Percentiles rank a stretch among this genome's conserved stretches.
Evolutionary conservation across 2,329 filamentous ascomycete genomes (phyloP).

Genomic region (Elsinoe perseae): DNA sequence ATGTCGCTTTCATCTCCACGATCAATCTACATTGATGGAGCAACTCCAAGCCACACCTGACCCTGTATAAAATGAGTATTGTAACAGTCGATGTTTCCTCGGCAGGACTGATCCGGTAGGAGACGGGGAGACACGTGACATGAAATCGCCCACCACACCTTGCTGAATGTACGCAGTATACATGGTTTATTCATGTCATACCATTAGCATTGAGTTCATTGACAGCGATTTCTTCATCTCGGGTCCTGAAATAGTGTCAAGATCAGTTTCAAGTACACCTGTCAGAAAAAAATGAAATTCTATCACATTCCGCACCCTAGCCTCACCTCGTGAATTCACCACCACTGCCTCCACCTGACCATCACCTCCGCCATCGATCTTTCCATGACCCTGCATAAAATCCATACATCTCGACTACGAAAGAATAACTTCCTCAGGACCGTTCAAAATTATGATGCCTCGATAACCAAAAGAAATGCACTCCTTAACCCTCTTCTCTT

Average conservation of each 20-base stretch:
- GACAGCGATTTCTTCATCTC: not conserved
- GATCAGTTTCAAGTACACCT: not conserved
- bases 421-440: too few relatives aligned
- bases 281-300: not conserved
- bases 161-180: not conserved
- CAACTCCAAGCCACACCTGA: slow-evolving; percentile 1
- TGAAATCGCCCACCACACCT: not conserved
- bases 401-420: not conserved
- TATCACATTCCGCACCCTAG: not conserved
- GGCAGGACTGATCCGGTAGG: not conserved
- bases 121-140: not conserved
- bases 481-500: slow-evolving; percentile 55
- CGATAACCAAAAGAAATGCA: slow-evolving; percentile 41
- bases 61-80: slow-evolving; percentile 8
- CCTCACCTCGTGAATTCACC: not conserved
- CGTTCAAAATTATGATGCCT: not conserved
- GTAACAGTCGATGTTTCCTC: not conserved
- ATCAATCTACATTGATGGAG: not conserved
- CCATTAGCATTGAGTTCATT: not conserved
- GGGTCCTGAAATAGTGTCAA: not conserved
- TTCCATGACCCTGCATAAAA: too few relatives aligned
- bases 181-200: not conserved
- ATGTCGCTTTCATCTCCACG: not conserved
- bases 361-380: too few relatives aligned
- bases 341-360: not conserved